Percentiles rank a stretch among this genome's conserved stretches.
Evolutionary conservation across 2,329 filamentous ascomycete genomes (phyloP).

Genomic region (Sclerotinia subarctica): DNA sequence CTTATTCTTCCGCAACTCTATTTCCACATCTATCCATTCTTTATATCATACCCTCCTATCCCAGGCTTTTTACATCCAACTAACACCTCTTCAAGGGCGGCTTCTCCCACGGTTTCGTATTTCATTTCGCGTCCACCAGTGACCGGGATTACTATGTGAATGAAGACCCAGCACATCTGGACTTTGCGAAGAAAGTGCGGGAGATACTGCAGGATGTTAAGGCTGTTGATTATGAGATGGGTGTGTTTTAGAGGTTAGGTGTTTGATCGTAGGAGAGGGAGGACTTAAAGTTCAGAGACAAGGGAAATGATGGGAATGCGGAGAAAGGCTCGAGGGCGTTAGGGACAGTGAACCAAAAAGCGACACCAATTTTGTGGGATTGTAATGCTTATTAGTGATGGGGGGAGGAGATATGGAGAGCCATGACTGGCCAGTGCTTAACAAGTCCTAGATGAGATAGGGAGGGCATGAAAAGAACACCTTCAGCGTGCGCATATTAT

Average conservation of each 20-base stretch:
- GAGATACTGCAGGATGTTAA: conserved; percentile 51
- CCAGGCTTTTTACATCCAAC: neutral
- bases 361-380: neutral
- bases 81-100: conserved; percentile 47
- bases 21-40: neutral
- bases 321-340: neutral
- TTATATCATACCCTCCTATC: too few species aligned
- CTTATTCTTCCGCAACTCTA: neutral
- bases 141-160: conserved; percentile 68
- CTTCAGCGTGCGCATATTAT: neutral
- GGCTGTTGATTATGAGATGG: conserved; percentile 59
- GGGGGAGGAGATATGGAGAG: neutral
- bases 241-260: conserved; percentile 42
- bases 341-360: neutral
- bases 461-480: neutral
- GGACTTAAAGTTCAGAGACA: neutral
- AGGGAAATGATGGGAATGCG: neutral
- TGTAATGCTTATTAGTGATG: neutral
- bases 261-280: neutral
- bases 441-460: neutral
- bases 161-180: conserved; percentile 61
- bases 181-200: conserved; percentile 53
- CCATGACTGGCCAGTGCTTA: neutral
- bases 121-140: conserved; percentile 59
- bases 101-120: conserved; percentile 67